phyloP scores from a whole-genome alignment of 1,284 basidiomycete species.

The Moesziomyces antarcticus region DNA sequence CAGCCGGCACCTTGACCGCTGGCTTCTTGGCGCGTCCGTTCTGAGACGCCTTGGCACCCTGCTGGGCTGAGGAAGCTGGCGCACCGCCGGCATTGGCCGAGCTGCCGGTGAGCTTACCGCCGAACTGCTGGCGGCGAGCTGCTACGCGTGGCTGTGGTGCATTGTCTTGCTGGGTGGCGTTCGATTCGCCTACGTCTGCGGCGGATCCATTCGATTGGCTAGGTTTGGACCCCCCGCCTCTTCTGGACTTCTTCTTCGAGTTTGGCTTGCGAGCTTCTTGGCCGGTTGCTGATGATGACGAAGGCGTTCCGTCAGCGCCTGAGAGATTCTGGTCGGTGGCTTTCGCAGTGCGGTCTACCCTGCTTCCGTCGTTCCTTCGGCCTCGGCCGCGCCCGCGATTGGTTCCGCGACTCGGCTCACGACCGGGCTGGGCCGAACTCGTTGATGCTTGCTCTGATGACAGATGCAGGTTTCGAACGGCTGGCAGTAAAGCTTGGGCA shows the following conservation, averaged over 20 bases:
- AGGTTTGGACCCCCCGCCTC: conserved; percentile 14
- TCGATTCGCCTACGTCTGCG: neutral
- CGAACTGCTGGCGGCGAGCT: conserved; percentile 48
- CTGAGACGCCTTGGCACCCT: conserved; percentile 10
- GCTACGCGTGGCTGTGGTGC: conserved; percentile 16
- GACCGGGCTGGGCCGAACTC: conserved; percentile 8
- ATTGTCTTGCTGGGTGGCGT: neutral
- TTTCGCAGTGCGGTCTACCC: neutral
- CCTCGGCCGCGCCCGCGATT: conserved; percentile 22
- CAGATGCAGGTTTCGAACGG: conserved; percentile 11
- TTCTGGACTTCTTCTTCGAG: conserved; percentile 5
- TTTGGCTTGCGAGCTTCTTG: conserved; percentile 4
- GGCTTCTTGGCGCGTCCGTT: conserved; percentile 30
- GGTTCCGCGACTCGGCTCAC: conserved; percentile 15
- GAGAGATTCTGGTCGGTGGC: neutral
- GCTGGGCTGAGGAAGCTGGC: conserved; percentile 3
- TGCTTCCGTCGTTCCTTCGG: conserved; percentile 11
- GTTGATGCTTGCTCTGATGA: conserved; percentile 11
- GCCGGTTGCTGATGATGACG: neutral
- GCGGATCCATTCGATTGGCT: conserved; percentile 7
- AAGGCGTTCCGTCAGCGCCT: neutral
- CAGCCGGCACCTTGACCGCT: conserved; percentile 21
- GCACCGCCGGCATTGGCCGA: too few species aligned
- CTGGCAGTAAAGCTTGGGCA: conserved; percentile 12
- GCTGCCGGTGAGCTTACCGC: conserved; percentile 45